Evolutionary conservation across 2,329 filamentous ascomycete genomes (phyloP), one percentile per base, ranked within the genome.

Genomic region (Lasiodiplodia gonubiensis): DNA sequence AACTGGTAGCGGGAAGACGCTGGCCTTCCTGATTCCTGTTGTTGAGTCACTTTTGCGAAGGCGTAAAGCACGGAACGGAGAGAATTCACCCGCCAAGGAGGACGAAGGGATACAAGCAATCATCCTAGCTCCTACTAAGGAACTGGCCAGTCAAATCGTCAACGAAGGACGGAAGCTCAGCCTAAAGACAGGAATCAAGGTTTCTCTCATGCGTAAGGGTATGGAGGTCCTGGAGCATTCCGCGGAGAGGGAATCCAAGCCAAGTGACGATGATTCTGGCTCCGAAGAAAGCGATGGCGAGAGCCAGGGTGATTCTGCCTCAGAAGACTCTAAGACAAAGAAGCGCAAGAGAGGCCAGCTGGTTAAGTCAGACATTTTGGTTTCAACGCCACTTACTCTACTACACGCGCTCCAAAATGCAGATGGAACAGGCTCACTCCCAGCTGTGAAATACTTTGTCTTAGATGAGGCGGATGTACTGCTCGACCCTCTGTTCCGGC

Each of bases 391-490:
- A 3, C 83, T 94, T 42, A 82, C 92, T 16, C 84, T 99, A 3
- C 85, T 94, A 33, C 92, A 95, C 75, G 89, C 92, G 3, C 80
- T 97, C 3, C 78, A 76, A 7, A 82, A 84, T 11, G 82, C 80
- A 25, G 80, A 69, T 64, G 83, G 74, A 79, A 82, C 81, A 60
- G 77, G 79, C 37, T 80, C 84, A 5, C 79, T 97, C 5, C 88
- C 92, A 0, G 86, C 87, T 0, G 89, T 97, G 4, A 85, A 86
- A 53, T 89, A 89, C 61, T 82, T 99, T 21, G 86, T 98, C 42
- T 84, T 99, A 2, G 95, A 99, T 75, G 95, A 99, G 83, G 95
- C 93, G 0, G 95, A 99, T 78, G 93, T 98, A 16, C 89, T 99
- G 6, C 86, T 99, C 12, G 94, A 98, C 73, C 90, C 92, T 18